phyloP scores from a whole-genome alignment of 305 asterid species.

The Euphrasia arctica region DNA sequence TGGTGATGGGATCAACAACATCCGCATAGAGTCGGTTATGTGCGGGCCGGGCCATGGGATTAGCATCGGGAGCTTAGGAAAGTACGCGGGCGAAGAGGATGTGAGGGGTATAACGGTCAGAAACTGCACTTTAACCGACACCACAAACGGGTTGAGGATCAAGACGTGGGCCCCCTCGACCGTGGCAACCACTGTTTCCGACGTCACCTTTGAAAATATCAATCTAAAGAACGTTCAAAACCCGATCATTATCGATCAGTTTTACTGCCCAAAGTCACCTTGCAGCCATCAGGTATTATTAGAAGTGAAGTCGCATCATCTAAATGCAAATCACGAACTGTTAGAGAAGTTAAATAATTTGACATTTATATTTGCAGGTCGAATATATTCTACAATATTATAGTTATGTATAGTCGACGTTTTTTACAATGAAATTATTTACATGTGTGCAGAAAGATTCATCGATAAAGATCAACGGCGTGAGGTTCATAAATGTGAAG shows the following conservation, averaged over 20 bases:
- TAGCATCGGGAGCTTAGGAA: slow-evolving; percentile 63
- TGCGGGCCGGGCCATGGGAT: slow-evolving; percentile 77
- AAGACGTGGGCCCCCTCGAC: slow-evolving; percentile 63
- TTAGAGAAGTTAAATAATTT: no score
- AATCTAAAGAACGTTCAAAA: slow-evolving; percentile 24
- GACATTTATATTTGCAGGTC: no score
- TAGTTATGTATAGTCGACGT: no score
- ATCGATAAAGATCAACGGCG: background rate
- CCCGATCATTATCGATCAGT: slow-evolving; percentile 37
- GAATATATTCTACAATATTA: no score
- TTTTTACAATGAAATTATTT: no score
- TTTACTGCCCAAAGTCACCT: background rate
- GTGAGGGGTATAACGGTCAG: slow-evolving; percentile 32
- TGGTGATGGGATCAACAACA: slow-evolving; percentile 42
- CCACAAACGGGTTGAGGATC: slow-evolving; percentile 41
- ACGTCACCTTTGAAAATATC: slow-evolving; percentile 25
- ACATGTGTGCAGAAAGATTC: background rate
- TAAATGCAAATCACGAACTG: no score
- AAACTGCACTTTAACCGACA: slow-evolving; percentile 39
- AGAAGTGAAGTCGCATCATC: no score
- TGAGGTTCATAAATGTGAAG: background rate
- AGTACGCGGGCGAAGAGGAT: slow-evolving; percentile 30
- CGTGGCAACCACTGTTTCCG: slow-evolving; percentile 9
- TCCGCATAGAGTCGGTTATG: slow-evolving; percentile 28
- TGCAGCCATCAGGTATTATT: background rate